Evolutionary conservation across 2,329 filamentous ascomycete species (phyloP).

Genomic region (Penicillium occitanis): DNA sequence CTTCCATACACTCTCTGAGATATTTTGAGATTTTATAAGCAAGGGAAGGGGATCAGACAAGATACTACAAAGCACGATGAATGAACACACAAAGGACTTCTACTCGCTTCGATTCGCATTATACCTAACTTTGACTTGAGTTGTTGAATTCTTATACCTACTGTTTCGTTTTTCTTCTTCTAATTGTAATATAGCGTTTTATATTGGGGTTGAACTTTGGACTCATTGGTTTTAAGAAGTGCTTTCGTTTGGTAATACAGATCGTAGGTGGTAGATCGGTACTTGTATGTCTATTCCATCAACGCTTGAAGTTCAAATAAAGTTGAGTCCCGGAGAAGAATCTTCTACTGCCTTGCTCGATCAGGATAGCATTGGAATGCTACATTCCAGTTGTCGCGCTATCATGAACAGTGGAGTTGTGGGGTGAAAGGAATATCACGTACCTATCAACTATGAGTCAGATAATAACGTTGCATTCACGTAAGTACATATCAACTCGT

Average conservation of each 20-base stretch:
- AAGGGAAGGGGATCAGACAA: background rate
- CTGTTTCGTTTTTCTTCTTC: background rate
- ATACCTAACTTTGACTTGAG: conserved; percentile 2
- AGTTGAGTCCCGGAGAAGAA: background rate
- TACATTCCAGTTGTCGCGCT: background rate
- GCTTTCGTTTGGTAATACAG: background rate
- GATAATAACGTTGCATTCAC: background rate
- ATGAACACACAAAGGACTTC: background rate
- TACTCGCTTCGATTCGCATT: conserved; percentile 7
- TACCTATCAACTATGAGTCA: background rate
- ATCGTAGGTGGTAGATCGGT: background rate
- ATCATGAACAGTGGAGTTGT: background rate
- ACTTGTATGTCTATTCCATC: background rate
- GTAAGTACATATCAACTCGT: background rate
- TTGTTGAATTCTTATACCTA: conserved; percentile 11
- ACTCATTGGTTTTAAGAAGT: background rate
- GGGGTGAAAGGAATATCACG: background rate
- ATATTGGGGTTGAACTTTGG: background rate
- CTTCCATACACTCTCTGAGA: background rate
- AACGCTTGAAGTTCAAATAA: background rate
- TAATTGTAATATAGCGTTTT: conserved; percentile 9
- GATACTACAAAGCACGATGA: conserved; percentile 10
- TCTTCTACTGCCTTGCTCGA: background rate
- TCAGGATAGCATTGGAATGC: background rate
- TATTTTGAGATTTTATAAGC: too few species aligned